A percentile compares a stretch with the other conserved stretches of the same genome.
These are phyloP conservation scores for Pythium sukuiense DNA, from an alignment of 352 stramenopile genomes.

Conservation along the genomic window DNA sequence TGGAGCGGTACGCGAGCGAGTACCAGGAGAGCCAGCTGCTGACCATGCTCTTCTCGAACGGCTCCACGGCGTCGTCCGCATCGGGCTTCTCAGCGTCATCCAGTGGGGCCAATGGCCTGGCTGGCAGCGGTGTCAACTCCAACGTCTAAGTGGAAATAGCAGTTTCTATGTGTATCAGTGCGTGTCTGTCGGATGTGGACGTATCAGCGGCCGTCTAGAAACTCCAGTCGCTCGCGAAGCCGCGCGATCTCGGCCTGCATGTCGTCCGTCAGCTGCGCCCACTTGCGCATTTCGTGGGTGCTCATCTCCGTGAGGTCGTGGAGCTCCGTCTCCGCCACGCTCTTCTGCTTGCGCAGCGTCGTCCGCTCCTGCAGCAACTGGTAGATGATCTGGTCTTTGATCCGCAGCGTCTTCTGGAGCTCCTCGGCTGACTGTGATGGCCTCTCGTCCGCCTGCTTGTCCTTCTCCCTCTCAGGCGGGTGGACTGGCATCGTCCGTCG, in stretches of 20 bases:
- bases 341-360: slow-evolving; percentile 49
- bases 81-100: neutral
- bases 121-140: neutral
- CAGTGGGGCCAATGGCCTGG: neutral
- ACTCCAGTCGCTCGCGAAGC: slow-evolving; percentile 34
- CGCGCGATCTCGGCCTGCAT: slow-evolving; percentile 82
- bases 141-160: slow-evolving; percentile 15
- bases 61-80: slow-evolving; percentile 2
- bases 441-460: neutral
- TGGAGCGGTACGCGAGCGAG: slow-evolving; percentile 81
- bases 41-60: slow-evolving; percentile 66
- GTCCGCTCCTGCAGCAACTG: slow-evolving; percentile 70
- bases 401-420: slow-evolving; percentile 39
- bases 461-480: neutral
- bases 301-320: slow-evolving; percentile 70
- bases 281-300: slow-evolving; percentile 82
- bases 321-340: slow-evolving; percentile 49
- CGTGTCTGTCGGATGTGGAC: neutral
- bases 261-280: slow-evolving; percentile 73
- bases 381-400: slow-evolving; percentile 88
- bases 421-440: neutral
- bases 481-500: neutral
- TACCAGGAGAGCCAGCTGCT: slow-evolving; percentile 87
- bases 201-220: neutral
- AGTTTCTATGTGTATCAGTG: slow-evolving; percentile 1